phyloP scores from a whole-genome alignment of 1,284 basidiomycete species.

The Cryptococcus neoformans region DNA sequence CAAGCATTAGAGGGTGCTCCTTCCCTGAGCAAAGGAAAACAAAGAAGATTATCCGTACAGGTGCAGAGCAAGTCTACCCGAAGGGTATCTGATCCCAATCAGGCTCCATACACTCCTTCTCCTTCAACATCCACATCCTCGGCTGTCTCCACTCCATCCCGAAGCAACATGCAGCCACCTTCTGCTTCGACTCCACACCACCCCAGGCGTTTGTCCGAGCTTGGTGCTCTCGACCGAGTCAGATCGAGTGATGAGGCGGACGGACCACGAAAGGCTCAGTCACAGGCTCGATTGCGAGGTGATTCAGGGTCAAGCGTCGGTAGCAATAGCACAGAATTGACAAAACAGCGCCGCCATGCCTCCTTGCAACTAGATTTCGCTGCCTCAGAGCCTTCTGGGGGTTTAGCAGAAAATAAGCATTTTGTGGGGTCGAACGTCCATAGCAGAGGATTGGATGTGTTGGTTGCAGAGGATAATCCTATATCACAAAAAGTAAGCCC shows the following conservation, averaged over 20 bases:
- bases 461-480: constrained; percentile 96
- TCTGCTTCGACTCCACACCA: constrained; percentile 53
- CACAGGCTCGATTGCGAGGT: constrained; percentile 81
- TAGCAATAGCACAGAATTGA: constrained; percentile 32
- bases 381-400: background rate
- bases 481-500: constrained; percentile 70
- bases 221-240: constrained; percentile 77
- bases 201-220: constrained; percentile 76
- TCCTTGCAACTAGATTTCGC: constrained; percentile 9
- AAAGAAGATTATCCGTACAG: constrained; percentile 29
- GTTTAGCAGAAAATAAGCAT: constrained; percentile 8
- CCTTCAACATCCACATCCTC: constrained; percentile 91
- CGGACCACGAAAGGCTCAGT: constrained; percentile 66
- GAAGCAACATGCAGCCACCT: constrained; percentile 63
- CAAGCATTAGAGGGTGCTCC: constrained; percentile 23
- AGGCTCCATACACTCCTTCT: constrained; percentile 52
- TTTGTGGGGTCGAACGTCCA: background rate
- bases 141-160: constrained; percentile 84
- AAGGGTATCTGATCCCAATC: constrained; percentile 21
- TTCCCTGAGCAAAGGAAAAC: constrained; percentile 14
- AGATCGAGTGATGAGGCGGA: constrained; percentile 70
- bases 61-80: constrained; percentile 10
- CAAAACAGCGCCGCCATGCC: constrained; percentile 26
- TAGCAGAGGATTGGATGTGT: constrained; percentile 70
- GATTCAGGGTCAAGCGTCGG: constrained; percentile 67